These are phyloP conservation scores for Globisporangium splendens DNA, from an alignment of 352 stramenopile genomes.

Conservation along the genomic window DNA sequence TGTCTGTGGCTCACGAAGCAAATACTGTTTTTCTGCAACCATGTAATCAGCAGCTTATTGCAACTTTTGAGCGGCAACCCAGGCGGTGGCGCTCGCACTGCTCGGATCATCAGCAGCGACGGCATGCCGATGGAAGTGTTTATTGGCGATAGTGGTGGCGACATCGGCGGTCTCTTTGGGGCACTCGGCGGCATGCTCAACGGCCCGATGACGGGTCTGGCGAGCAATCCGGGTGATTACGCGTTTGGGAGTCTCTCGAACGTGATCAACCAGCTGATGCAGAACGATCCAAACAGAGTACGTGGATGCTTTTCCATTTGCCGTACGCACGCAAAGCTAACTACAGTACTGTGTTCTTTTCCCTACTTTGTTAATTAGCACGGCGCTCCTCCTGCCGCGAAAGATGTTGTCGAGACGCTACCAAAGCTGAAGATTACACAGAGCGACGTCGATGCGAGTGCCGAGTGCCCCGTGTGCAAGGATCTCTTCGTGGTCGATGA, in stretches of 20 bases:
- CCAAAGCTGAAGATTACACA: constrained; percentile 74
- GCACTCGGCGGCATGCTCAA: constrained; percentile 59
- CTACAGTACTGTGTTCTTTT: constrained; percentile 3
- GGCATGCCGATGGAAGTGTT: constrained; percentile 76
- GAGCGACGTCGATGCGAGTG: constrained; percentile 64
- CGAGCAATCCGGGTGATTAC: constrained; percentile 75
- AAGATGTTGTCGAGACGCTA: constrained; percentile 70
- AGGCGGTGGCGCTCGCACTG: constrained; percentile 21
- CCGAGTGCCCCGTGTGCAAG: constrained; percentile 86
- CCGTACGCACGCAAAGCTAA: not conserved
- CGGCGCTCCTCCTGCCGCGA: constrained; percentile 69
- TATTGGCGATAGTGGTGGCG: constrained; percentile 49
- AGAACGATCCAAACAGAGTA: constrained; percentile 85
- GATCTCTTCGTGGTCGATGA: constrained; percentile 80
- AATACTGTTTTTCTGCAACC: too few species aligned
- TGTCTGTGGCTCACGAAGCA: not conserved
- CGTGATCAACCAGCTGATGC: constrained; percentile 88
- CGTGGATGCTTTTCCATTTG: constrained; percentile 3
- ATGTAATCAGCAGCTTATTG: constrained; percentile 29
- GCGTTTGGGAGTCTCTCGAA: constrained; percentile 81
- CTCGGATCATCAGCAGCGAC: constrained; percentile 58
- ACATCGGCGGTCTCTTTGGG: constrained; percentile 47
- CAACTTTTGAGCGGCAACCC: constrained; percentile 36
- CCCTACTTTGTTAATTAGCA: constrained; percentile 38
- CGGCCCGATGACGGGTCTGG: constrained; percentile 29